Evolutionary conservation across 2,329 filamentous ascomycete genomes (phyloP).

Genomic region (Aspergillus spinulosporus): DNA sequence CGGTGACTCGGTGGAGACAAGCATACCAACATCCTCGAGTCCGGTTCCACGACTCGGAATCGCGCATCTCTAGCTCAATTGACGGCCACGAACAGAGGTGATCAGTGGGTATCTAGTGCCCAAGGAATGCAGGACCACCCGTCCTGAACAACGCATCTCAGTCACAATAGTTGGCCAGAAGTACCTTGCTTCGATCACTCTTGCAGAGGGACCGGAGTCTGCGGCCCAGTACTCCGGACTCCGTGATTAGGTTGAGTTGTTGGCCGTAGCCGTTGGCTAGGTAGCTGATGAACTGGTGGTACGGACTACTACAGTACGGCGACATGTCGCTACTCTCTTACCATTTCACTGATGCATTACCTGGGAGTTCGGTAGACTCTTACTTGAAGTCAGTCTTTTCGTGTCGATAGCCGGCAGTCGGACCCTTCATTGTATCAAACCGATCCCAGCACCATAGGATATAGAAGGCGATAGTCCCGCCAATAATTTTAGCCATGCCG

Average conservation of each 20-base stretch:
- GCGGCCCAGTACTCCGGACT: no score
- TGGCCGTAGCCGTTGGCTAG: no score
- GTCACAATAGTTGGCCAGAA: slow-evolving; percentile 1
- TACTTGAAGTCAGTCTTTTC: no score
- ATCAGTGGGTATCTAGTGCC: slow-evolving; percentile 1
- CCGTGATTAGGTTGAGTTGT: no score
- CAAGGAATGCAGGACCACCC: background rate
- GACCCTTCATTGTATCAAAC: no score
- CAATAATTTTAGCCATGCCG: slow-evolving; percentile 14
- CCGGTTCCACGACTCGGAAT: background rate
- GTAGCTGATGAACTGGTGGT: no score
- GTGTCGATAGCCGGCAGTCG: no score
- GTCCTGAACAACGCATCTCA: background rate
- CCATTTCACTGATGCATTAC: background rate
- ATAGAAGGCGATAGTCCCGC: slow-evolving; percentile 13
- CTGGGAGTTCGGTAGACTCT: no score
- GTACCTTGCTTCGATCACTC: slow-evolving; percentile 1
- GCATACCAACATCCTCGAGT: slow-evolving; percentile 12
- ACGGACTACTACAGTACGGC: no score
- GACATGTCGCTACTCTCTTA: background rate
- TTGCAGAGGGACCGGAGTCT: background rate
- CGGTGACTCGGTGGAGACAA: background rate
- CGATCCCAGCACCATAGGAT: slow-evolving; percentile 2
- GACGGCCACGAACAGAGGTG: slow-evolving; percentile 1
- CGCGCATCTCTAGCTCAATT: slow-evolving; percentile 1